Evolutionary conservation across 768 basidiomycete species (phyloP).

Genomic region (Lactifluus volemus): DNA sequence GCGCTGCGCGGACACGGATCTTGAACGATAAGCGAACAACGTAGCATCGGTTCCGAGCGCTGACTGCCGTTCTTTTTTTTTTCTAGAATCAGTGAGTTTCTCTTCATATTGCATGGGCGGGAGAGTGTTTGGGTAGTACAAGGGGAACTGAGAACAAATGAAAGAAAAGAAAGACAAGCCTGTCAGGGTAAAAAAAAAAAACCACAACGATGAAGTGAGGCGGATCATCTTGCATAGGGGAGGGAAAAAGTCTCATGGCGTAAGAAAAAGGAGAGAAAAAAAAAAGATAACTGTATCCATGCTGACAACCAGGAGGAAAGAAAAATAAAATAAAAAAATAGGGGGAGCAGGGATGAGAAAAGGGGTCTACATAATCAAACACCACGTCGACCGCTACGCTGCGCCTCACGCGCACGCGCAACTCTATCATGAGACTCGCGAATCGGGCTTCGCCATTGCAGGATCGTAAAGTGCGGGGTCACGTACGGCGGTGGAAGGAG

Average conservation of each 20-base stretch:
- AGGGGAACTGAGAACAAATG: not conserved
- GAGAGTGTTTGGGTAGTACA: constrained; percentile 1
- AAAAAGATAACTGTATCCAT: no score
- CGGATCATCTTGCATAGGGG: not conserved
- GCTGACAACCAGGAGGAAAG: no score
- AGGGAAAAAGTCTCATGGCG: no score
- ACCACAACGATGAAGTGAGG: not conserved
- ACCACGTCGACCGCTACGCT: constrained; percentile 2
- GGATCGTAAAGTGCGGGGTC: constrained; percentile 59
- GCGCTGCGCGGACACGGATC: not conserved
- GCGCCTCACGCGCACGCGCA: constrained; percentile 32
- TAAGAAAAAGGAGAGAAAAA: not conserved
- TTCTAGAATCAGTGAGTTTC: not conserved
- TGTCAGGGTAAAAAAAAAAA: not conserved
- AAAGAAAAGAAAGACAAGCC: not conserved
- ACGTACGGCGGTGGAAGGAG: constrained; percentile 66
- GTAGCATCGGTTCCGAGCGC: not conserved
- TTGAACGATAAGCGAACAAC: not conserved
- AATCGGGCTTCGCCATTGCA: constrained; percentile 56
- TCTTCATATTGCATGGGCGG: constrained; percentile 3
- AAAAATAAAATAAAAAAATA: not conserved
- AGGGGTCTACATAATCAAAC: not conserved
- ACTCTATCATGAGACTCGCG: constrained; percentile 65
- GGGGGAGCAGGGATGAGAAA: no score
- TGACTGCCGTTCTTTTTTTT: not conserved